These are phyloP conservation scores for Talaromyces borbonicus DNA, from an alignment of 495 filamentous ascomycete genomes.

Conservation along the genomic window DNA sequence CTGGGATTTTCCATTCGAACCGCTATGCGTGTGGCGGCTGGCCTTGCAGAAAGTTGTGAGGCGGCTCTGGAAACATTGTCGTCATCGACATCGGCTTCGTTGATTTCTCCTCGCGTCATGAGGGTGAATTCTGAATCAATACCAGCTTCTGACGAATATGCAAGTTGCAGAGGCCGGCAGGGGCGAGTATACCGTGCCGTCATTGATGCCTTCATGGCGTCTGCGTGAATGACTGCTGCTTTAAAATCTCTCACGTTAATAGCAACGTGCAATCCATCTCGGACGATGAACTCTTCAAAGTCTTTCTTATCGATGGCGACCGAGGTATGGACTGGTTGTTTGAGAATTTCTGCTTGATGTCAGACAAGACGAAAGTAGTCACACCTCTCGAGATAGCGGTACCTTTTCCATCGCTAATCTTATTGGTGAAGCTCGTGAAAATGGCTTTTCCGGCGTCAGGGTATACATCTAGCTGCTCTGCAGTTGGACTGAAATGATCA, in stretches of 20 bases:
- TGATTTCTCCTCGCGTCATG: constrained; percentile 84
- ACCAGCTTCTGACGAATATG: constrained; percentile 58
- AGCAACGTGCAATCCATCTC: constrained; percentile 74
- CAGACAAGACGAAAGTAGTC: constrained; percentile 4
- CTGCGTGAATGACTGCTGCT: constrained; percentile 77
- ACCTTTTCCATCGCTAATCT: constrained; percentile 76
- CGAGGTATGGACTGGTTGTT: constrained; percentile 87
- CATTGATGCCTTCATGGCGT: constrained; percentile 58
- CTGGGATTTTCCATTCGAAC: neutral
- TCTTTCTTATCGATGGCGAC: constrained; percentile 79
- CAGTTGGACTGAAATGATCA: constrained; percentile 83
- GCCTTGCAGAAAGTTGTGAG: constrained; percentile 28
- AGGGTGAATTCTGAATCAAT: constrained; percentile 79
- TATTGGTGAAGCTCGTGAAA: constrained; percentile 95
- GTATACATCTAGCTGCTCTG: constrained; percentile 86
- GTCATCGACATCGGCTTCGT: constrained; percentile 47
- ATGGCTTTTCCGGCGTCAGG: constrained; percentile 58
- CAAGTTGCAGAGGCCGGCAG: constrained; percentile 72
- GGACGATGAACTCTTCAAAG: constrained; percentile 71
- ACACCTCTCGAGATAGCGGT: too few relatives aligned
- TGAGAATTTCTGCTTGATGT: constrained; percentile 60
- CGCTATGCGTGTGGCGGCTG: constrained; percentile 14
- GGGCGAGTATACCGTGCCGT: constrained; percentile 73
- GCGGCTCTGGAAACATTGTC: constrained; percentile 25
- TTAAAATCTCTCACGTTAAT: constrained; percentile 94